Base-by-base conservation (phyloP, 805 yeast genomes). In the Ogataea allantospora region DNA sequence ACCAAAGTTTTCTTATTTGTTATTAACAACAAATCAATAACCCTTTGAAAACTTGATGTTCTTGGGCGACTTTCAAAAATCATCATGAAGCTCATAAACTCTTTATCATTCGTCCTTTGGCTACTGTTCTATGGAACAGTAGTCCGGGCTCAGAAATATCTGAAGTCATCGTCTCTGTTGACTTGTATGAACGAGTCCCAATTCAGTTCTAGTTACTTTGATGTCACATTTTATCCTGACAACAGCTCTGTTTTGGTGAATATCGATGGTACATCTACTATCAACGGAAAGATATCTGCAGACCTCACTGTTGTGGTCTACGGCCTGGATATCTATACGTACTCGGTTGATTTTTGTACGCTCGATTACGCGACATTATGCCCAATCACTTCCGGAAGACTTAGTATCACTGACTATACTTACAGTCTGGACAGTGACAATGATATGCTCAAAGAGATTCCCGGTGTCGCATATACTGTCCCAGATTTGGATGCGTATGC, bases 401-500 rank as follows among this genome's bases (percentile, higher is more conserved):
- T 93, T 50, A 95, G 85, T 47, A 71, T 91, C 27, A 42, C 43
- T 17, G 56, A 55, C 38, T 42, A 21, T 30, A 61, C 67, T 20
- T 71, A 79, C 50, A 45, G 53, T 4, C 47, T 88, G 7, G 57
- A 68, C 13, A 16, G 22, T n/a, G 60, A 65, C 14, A 30, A 22
- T 13, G 60, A 65, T 18, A 54, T 78, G 38, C 61, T 74, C 4
- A 59, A 64, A 9, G 63, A 72, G 42, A 74, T 93, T 41, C 99
- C 99, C 1, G 73, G 79, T 7, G 70, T 93, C 15, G 96, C 96
- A 2, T 93, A 79, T 63, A 79, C 91, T 1, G 75, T 93, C 37
- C 99, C 99, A 0, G 96, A 93, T 62, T 68, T 93, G 49, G 99
- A 93, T 57, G 99, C 96, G 4, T 75, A 84, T 44, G 96, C 89